Percentiles rank a stretch among this genome's conserved stretches.
phyloP scores from a whole-genome alignment of 768 basidiomycete genomes.

The Trametes villosa region DNA sequence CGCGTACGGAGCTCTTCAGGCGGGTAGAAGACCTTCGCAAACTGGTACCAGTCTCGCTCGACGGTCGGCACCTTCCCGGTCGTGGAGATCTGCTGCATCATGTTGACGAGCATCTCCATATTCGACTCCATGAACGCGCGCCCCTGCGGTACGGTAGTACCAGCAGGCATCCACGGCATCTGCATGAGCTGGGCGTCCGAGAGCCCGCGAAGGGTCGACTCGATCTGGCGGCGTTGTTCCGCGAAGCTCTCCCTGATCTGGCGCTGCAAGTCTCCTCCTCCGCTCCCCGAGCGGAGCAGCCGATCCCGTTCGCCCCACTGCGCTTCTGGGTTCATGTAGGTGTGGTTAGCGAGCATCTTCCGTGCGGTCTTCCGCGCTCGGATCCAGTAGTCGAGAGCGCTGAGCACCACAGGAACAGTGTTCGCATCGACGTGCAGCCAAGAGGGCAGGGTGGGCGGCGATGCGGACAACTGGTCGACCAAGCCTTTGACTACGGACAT shows the following conservation, averaged over 20 bases:
- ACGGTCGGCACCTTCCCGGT: background rate
- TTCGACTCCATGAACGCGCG: background rate
- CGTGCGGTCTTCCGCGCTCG: background rate
- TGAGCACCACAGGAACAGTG: background rate
- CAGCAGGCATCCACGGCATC: background rate
- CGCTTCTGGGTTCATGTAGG: background rate
- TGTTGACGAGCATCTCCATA: background rate
- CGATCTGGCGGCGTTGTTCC: background rate
- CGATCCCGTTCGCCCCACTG: background rate
- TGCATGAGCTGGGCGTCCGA: background rate
- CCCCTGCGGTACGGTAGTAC: background rate
- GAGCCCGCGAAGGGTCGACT: background rate
- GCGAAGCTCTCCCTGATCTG: background rate
- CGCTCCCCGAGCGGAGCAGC: background rate
- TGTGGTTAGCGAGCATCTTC: conserved; percentile 2
- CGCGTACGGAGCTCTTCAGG: conserved; percentile 28
- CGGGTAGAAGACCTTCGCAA: conserved; percentile 30
- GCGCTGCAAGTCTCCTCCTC: background rate
- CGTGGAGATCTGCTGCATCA: background rate
- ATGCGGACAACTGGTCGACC: background rate
- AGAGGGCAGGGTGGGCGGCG: conserved; percentile 16
- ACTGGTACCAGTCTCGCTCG: conserved; percentile 33
- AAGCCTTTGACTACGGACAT: conserved; percentile 6
- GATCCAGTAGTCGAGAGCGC: conserved; percentile 5
- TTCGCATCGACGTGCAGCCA: conserved; percentile 24